Evolutionary conservation across 1,284 basidiomycete species (phyloP), one percentile per base, ranked within the genome.

Genomic region (Ceratobasidium theobromae): DNA sequence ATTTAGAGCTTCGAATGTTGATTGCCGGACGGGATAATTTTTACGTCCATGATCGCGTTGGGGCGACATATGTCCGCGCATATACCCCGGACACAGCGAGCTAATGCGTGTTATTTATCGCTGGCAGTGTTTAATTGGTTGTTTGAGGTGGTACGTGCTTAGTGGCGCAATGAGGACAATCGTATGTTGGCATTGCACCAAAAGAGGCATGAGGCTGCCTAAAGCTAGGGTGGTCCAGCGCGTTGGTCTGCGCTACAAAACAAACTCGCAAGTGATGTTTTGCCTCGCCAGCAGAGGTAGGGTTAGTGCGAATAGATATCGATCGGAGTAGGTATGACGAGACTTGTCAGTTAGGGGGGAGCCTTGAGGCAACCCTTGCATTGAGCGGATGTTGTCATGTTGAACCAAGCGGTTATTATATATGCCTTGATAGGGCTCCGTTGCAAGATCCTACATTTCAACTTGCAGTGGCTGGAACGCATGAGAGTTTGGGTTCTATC

Each of bases 11-110:
- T 52, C 23, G 28, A 3, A n/a, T 52, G 28, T 16, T 62, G 46
- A 62, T 62, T 62, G 58, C 58, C 58, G 58, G 32, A 51, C 16
- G 14, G n/a, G 48, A 35, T 33, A 33, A 52, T 35, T 35, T 51
- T 62, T 52, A 46, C 46, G 48, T 32, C 58, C 49, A 27, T 30
- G 18, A 28, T 33, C 30, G 11, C 9, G 43, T 40, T 14, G 6
- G 32, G 55, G 11, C 5, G 43, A 18, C 33, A n/a, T 46, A 33
- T 46, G 55, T 35, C 14, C 16, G 43, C 55, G 55, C 55, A 60
- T 60, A 60, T 60, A 60, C n/a, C 32, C 40, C 21, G 21, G 23
- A 3, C 5, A 25, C 27, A 11, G 45, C 14, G 6, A 14, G 16
- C n/a, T 25, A 25, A 11, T 6, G 21, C 6, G 3, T 48, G 21